Evolutionary conservation across 495 filamentous ascomycete genomes (phyloP).

Genomic region (Talaromyces proteolyticus): DNA sequence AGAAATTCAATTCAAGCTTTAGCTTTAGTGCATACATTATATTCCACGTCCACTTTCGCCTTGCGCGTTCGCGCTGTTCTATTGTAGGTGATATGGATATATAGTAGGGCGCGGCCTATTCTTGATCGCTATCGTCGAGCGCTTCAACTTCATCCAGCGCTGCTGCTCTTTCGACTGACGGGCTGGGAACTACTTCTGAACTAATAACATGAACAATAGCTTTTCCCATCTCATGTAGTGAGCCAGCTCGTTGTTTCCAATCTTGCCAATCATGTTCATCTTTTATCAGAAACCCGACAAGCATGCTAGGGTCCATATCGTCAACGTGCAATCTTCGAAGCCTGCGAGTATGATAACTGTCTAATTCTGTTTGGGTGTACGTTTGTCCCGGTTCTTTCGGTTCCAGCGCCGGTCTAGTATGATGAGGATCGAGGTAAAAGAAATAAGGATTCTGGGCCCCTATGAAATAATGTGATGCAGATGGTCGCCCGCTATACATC

Average conservation of each 20-base stretch:
- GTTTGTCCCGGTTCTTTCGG: slow-evolving; percentile 40
- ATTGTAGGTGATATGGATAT: too few relatives aligned
- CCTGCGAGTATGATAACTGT: slow-evolving; percentile 81
- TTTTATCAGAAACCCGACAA: slow-evolving; percentile 89
- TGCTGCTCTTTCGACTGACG: slow-evolving; percentile 53
- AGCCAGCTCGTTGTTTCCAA: slow-evolving; percentile 66
- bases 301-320: slow-evolving; percentile 98
- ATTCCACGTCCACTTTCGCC: slow-evolving; percentile 12
- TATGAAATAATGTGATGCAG: slow-evolving; percentile 93
- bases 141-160: slow-evolving; percentile 89
- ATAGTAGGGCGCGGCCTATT: too few relatives aligned
- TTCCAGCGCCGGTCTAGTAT: slow-evolving; percentile 63
- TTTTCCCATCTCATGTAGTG: slow-evolving; percentile 61
- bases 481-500: slow-evolving; percentile 73
- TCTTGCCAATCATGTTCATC: slow-evolving; percentile 77
- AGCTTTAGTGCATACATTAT: slow-evolving; percentile 54
- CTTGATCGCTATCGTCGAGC: slow-evolving; percentile 64
- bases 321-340: slow-evolving; percentile 74
- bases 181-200: slow-evolving; percentile 55
- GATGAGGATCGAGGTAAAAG: slow-evolving; percentile 95
- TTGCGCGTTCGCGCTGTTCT: too few relatives aligned
- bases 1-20: slow-evolving; percentile 53
- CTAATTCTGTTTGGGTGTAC: slow-evolving; percentile 67
- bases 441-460: slow-evolving; percentile 85
- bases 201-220: slow-evolving; percentile 68